Evolutionary conservation across 116 monocot species (phyloP).

Genomic region (Dioscorea cayenensis): DNA sequence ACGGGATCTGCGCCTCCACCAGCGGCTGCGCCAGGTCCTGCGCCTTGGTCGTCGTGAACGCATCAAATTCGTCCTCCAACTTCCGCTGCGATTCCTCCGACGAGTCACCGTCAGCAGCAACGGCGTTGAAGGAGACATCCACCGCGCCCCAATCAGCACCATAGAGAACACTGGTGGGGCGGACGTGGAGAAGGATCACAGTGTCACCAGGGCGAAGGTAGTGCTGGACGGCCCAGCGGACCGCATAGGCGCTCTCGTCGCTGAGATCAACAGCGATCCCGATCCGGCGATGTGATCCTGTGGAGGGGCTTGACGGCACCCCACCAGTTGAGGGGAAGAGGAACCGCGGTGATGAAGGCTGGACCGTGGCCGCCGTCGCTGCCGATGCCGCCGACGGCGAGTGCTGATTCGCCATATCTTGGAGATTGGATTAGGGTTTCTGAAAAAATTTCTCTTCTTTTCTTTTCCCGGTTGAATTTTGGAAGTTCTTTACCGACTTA

Average conservation of each 20-base stretch:
- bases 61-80: constrained; percentile 65
- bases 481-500: too few species aligned
- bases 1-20: constrained; percentile 58
- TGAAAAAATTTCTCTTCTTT: too few species aligned
- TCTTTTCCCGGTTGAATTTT: too few species aligned
- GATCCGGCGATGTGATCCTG: constrained; percentile 56
- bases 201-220: constrained; percentile 88
- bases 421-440: not conserved
- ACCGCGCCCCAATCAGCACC: constrained; percentile 89
- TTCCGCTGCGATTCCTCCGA: constrained; percentile 48
- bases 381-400: constrained; percentile 6
- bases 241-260: constrained; percentile 84
- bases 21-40: constrained; percentile 68
- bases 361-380: constrained; percentile 19
- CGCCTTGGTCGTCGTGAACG: constrained; percentile 64
- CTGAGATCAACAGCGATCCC: constrained; percentile 85
- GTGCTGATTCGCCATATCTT: too few species aligned
- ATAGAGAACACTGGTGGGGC: constrained; percentile 76
- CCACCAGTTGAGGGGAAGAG: constrained; percentile 45
- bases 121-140: constrained; percentile 27
- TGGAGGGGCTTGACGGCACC: constrained; percentile 11
- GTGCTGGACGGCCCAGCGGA: constrained; percentile 78
- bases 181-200: constrained; percentile 76
- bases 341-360: constrained; percentile 55
- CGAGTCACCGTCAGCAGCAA: not conserved